Evolutionary conservation across 2,329 filamentous ascomycete species (phyloP), one percentile per base, ranked within the genome.

Genomic region (Rugonectria rugulosa): DNA sequence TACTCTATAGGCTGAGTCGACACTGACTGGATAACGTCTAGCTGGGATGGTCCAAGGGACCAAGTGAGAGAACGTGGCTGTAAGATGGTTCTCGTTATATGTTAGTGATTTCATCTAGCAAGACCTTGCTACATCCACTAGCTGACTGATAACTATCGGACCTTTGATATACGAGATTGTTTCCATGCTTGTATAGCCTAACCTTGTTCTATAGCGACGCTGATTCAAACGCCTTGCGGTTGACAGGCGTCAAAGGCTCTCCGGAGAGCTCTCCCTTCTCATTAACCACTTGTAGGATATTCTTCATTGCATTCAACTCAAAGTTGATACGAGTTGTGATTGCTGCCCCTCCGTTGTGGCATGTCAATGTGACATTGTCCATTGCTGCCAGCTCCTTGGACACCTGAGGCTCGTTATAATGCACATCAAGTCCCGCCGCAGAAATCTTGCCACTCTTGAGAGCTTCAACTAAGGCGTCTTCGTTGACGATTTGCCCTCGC

Each of bases 381-480:
- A 77, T 75, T 0, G 59, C 65, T 2, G 72, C 73, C 20, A 78
- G 57, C 41, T 65, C 68, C 53, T 65, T 67, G 4, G 65, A 68
- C 6, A 86, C 78, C 50, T 75, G 61, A 0, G 83, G 83, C 65
- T 86, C 83, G 40, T 79, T 64, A 6, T 78, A 78, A 67, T 84
- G 80, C 11, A 85, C 83, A 62, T 85, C 83, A 11, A 85, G 62
- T 0, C 79, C 82, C 0, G 79, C 82, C 2, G 77, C 75, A 0
- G 68, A 68, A 2, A 85, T 34, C 6, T 74, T 74, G 0, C 80
- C 80, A 5, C 67, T 72, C 48, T 81, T 75, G 32, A 85, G 60
- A 1, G 79, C 81, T 6, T 65, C 63, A 1, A 81, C 69, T 21
- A 85, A 62, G 4, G 78, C 81, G 1, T 75, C 74, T 57, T 85